These are phyloP conservation scores for Coemansia umbellata DNA, from an alignment of 192 early-diverging fungal genomes.

Conservation along the genomic window DNA sequence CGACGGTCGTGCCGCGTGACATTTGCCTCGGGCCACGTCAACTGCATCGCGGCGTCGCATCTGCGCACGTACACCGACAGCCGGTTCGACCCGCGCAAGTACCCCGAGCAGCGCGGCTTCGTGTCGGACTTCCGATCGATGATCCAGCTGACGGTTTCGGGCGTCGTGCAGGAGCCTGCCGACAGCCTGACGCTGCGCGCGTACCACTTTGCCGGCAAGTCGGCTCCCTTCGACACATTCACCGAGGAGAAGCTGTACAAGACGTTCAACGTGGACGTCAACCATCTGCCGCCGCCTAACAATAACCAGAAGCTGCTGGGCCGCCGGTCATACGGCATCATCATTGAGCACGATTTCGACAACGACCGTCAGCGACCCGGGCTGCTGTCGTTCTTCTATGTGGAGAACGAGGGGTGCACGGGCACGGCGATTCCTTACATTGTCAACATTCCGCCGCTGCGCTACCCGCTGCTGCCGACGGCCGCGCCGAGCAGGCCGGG, in stretches of 20 bases:
- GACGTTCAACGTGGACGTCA: conserved; percentile 63
- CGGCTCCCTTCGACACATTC: conserved; percentile 55
- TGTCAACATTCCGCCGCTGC: conserved; percentile 43
- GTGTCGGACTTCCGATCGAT: conserved; percentile 66
- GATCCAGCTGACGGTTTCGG: conserved; percentile 76
- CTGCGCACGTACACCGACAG: conserved; percentile 50
- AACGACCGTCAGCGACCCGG: conserved; percentile 42
- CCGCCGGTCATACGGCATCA: conserved; percentile 55
- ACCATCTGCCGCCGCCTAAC: conserved; percentile 41
- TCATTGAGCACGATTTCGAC: conserved; percentile 48
- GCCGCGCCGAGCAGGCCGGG: conserved; percentile 3
- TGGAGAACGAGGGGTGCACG: conserved; percentile 43
- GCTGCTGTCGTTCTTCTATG: conserved; percentile 45
- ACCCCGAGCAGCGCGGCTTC: conserved; percentile 51
- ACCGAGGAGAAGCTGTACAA: conserved; percentile 72
- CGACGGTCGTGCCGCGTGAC: conserved; percentile 62
- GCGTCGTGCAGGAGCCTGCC: conserved; percentile 71
- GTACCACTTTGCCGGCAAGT: conserved; percentile 56
- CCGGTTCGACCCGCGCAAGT: conserved; percentile 35
- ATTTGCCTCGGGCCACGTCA: conserved; percentile 79
- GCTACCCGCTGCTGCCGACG: conserved; percentile 30
- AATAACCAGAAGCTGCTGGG: conserved; percentile 55
- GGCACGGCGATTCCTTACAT: conserved; percentile 45
- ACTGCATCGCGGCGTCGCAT: conserved; percentile 61
- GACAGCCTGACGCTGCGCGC: conserved; percentile 57